Base-by-base conservation (phyloP, 345 rosid genomes). In the Citrus unshiu region DNA sequence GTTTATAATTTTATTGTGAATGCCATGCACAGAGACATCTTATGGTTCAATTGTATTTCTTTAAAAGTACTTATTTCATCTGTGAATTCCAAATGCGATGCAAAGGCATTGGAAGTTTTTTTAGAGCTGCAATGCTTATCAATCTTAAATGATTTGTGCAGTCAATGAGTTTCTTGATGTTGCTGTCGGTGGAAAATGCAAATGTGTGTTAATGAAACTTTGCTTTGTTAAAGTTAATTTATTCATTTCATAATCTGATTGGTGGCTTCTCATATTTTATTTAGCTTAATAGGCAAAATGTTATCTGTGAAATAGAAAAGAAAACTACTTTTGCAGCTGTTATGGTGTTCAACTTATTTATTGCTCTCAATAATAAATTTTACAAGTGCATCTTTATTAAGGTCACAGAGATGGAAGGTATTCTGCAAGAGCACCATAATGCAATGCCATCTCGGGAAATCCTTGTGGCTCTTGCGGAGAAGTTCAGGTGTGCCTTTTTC, bases 381-480 rank as follows among this genome's bases (percentile, higher is more conserved):
- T 66, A 34, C 34, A 59, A 22, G 61, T 54, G 29, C 69, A 18
- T 70, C 25, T 80, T 64, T 54, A 51, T 77, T 58, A 80, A 94
- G 99, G 99, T 94, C 46, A 76, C 80, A n/a, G 99, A 94, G 92
- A 94, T 97, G 99, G 99, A 97, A 78, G 82, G 86, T 77, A 87
- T 97, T 79, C 79, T 97, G 90, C 93, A 85, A 86, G 93, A 91
- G 77, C 93, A 97, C 85, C 79, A 91, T 43, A 89, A 89, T 82
- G 75, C 81, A 70, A 93, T 97, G 97, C 98, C 98, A 37, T 77
- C 85, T 73, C 90, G 90, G 77, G 90, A 94, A 59, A 78, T 94
- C 84, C 94, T 97, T 67, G 88, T 88, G 65, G 87, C 84, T 83
- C 92, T 94, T 79, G 97, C 99, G 14, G 98, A 93, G 35, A 94